Percentiles rank a stretch among this genome's conserved stretches.
Evolutionary conservation across 805 yeast genomes (phyloP).

Genomic region (Metschnikowia cubensis): DNA sequence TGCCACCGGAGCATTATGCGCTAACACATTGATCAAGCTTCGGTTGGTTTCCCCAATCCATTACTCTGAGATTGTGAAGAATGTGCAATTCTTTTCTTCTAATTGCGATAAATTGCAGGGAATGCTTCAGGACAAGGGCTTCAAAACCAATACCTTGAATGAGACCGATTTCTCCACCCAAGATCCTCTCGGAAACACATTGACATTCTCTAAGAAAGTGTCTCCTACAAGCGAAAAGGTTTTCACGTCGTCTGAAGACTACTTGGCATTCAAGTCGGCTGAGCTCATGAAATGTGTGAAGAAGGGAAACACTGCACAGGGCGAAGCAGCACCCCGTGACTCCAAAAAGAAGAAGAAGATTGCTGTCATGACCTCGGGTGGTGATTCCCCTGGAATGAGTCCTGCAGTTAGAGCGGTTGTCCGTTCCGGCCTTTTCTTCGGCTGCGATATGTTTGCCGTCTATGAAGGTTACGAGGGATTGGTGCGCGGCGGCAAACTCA

Average conservation of each 20-base stretch:
- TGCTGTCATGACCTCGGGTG: slow-evolving; percentile 98
- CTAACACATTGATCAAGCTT: slow-evolving; percentile 33
- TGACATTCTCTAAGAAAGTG: slow-evolving; percentile 25
- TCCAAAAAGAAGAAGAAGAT: slow-evolving; percentile 37
- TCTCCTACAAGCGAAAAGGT: slow-evolving; percentile 18
- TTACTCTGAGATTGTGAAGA: slow-evolving; percentile 12
- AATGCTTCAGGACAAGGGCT: slow-evolving; percentile 13
- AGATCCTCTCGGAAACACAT: slow-evolving; percentile 37
- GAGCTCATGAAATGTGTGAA: slow-evolving; percentile 20
- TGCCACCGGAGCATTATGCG: slow-evolving; percentile 23
- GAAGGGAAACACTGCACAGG: not conserved
- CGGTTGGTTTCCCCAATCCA: slow-evolving; percentile 24
- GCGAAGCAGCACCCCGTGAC: not conserved
- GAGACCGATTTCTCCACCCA: slow-evolving; percentile 8
- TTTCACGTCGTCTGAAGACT: slow-evolving; percentile 26
- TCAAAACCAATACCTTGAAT: slow-evolving; percentile 5
- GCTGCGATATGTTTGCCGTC: slow-evolving; percentile 88
- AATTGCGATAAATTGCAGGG: slow-evolving; percentile 22
- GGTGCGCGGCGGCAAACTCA: slow-evolving; percentile 74
- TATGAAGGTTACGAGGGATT: slow-evolving; percentile 95
- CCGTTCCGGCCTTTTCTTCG: slow-evolving; percentile 80
- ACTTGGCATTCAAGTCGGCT: slow-evolving; percentile 22
- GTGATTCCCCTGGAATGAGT: slow-evolving; percentile 99
- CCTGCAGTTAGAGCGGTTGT: slow-evolving; percentile 95
- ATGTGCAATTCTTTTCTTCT: slow-evolving; percentile 31